Evolutionary conservation across 148 eudicot genomes (phyloP).

Genomic region (Rhododendron henanense): DNA sequence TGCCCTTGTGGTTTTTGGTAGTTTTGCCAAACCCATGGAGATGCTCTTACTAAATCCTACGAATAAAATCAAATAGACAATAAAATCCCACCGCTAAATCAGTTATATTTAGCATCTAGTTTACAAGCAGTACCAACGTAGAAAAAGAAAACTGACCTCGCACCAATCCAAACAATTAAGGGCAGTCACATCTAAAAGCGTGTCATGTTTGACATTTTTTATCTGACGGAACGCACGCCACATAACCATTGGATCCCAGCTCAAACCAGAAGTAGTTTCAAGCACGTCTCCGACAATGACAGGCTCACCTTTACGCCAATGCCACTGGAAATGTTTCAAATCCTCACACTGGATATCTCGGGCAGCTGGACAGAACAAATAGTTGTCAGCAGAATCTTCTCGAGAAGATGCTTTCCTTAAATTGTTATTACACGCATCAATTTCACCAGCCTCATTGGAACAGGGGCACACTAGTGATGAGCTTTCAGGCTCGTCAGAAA

Average conservation of each 20-base stretch:
- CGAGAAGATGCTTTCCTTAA: slow-evolving; percentile 45
- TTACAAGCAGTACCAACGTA: not conserved
- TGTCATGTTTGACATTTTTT: slow-evolving; percentile 18
- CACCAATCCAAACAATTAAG: slow-evolving; percentile 61
- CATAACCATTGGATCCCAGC: slow-evolving; percentile 77
- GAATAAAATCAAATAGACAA: not conserved
- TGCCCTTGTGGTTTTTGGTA: too few species aligned
- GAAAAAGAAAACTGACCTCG: slow-evolving; percentile 37
- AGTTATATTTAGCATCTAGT: not conserved
- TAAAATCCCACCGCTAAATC: not conserved
- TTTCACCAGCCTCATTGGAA: slow-evolving; percentile 5
- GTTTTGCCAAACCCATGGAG: not conserved
- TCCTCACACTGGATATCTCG: slow-evolving; percentile 30
- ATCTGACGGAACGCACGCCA: slow-evolving; percentile 69
- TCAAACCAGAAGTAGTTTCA: slow-evolving; percentile 50
- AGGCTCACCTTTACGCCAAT: slow-evolving; percentile 59
- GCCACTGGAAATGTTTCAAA: slow-evolving; percentile 53
- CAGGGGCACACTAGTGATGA: slow-evolving; percentile 22
- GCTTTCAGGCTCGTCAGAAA: slow-evolving; percentile 1
- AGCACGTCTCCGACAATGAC: slow-evolving; percentile 48
- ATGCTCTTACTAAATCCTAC: not conserved
- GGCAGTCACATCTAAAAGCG: slow-evolving; percentile 34
- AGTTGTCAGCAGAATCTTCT: slow-evolving; percentile 38
- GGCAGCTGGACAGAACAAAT: slow-evolving; percentile 47
- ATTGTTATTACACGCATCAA: slow-evolving; percentile 4